Conservation (phyloP, 768 basidiomycete genomes). For the Tylopilus vinaceipallidus region DNA sequence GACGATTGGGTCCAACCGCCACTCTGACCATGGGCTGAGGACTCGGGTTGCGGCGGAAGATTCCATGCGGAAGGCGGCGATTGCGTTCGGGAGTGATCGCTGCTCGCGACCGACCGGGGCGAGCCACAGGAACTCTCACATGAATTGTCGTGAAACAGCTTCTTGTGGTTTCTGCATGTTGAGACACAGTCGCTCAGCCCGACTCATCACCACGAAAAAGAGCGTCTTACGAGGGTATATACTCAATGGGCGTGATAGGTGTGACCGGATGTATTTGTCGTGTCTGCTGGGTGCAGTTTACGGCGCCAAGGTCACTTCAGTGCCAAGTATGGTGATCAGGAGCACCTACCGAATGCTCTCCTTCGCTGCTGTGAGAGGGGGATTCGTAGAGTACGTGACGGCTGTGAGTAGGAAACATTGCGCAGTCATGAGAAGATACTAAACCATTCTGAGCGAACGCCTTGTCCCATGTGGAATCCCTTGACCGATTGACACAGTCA, state of each 20-base stretch:
- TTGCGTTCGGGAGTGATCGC: slow-evolving; percentile 47
- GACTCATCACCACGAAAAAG: slow-evolving; percentile 7
- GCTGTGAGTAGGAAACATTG: slow-evolving; percentile 33
- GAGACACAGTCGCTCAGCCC: slow-evolving; percentile 10
- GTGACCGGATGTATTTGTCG: slow-evolving; percentile 35
- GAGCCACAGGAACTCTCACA: slow-evolving; percentile 30
- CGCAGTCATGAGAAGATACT: slow-evolving; percentile 34
- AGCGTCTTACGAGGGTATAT: slow-evolving; percentile 28
- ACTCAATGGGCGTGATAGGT: slow-evolving; percentile 36
- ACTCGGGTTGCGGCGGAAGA: slow-evolving; percentile 38
- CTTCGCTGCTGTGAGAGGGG: slow-evolving; percentile 26
- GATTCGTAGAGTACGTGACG: slow-evolving; percentile 26
- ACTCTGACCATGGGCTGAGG: slow-evolving; percentile 24
- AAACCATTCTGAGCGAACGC: slow-evolving; percentile 37
- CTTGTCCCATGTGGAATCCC: slow-evolving; percentile 36
- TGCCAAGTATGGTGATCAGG: slow-evolving; percentile 3
- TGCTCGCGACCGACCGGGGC: slow-evolving; percentile 36
- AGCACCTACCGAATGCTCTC: slow-evolving; percentile 26
- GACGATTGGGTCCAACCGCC: slow-evolving; percentile 29
- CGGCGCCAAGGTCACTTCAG: slow-evolving; percentile 11
- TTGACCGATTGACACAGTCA: slow-evolving; percentile 30
- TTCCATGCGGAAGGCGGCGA: slow-evolving; percentile 44
- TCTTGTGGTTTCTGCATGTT: slow-evolving; percentile 31
- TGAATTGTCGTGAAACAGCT: slow-evolving; percentile 32
- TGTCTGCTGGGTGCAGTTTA: slow-evolving; percentile 19